phyloP scores from a whole-genome alignment of 2,329 filamentous ascomycete species.

The Pseudogymnoascus sp. region DNA sequence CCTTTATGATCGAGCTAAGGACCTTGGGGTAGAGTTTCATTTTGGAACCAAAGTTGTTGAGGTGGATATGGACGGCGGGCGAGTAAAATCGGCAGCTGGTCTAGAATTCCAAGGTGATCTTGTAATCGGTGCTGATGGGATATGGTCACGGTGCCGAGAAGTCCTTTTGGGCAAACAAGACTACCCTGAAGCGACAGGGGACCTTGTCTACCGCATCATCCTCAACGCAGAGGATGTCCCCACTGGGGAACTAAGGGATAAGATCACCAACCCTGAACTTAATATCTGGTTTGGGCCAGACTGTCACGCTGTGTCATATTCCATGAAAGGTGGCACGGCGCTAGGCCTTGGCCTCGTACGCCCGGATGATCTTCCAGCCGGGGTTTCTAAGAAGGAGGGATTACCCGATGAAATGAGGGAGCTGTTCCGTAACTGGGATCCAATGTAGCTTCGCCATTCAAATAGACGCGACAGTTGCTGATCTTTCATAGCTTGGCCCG shows the following conservation, averaged over 20 bases:
- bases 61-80: background rate
- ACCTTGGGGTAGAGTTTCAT: conserved; percentile 1
- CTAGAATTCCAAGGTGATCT: conserved; percentile 11
- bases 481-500: conserved; percentile 24
- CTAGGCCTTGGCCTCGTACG: conserved; percentile 61
- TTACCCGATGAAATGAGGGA: conserved; percentile 53
- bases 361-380: conserved; percentile 53
- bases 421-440: conserved; percentile 59
- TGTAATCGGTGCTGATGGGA: conserved; percentile 15
- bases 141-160: conserved; percentile 13
- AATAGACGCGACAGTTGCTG: background rate
- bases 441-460: conserved; percentile 31
- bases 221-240: conserved; percentile 44
- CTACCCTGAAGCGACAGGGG: conserved; percentile 23
- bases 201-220: conserved; percentile 58
- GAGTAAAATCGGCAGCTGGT: conserved; percentile 9
- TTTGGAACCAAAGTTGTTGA: background rate
- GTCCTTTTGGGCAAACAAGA: conserved; percentile 1
- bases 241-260: conserved; percentile 39
- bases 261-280: conserved; percentile 45
- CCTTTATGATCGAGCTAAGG: conserved; percentile 11
- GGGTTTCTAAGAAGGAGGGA: conserved; percentile 44
- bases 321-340: conserved; percentile 49
- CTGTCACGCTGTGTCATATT: conserved; percentile 56
- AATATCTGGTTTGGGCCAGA: conserved; percentile 59